phyloP scores from a whole-genome alignment of 352 stramenopile genomes.

The Phytophthora idaei region DNA sequence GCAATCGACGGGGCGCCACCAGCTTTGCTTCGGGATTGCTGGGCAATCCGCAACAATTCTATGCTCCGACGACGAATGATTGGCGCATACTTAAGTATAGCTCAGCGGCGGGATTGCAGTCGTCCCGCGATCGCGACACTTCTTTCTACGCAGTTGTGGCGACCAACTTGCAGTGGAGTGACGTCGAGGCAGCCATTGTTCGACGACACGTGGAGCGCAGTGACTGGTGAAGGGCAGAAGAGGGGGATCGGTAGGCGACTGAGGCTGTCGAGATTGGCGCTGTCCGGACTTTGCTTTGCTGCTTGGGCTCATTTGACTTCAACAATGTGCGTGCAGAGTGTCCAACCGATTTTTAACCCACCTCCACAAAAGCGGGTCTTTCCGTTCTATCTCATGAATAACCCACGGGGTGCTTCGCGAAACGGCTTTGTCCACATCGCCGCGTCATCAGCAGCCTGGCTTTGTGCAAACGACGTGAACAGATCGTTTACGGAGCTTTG shows the following conservation, averaged over 20 bases:
- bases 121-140: not conserved
- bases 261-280: conserved; percentile 6
- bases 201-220: conserved; percentile 27
- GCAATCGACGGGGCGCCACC: no score
- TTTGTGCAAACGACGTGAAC: conserved; percentile 12
- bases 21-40: no score
- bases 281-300: conserved; percentile 15
- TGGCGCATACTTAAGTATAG: not conserved
- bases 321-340: conserved; percentile 9
- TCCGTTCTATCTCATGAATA: not conserved
- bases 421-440: conserved; percentile 1
- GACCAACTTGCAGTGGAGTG: conserved; percentile 18
- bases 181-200: conserved; percentile 16
- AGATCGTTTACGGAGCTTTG: not conserved
- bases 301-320: conserved; percentile 27
- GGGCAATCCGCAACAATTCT: not conserved
- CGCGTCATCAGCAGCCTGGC: not conserved
- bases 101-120: not conserved
- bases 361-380: not conserved
- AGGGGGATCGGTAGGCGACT: conserved; percentile 7
- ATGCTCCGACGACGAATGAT: conserved; percentile 15
- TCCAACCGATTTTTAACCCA: conserved; percentile 4
- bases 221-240: conserved; percentile 9
- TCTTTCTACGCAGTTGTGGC: conserved; percentile 12
- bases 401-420: not conserved